These are phyloP conservation scores for Protomyces gravidus DNA, from an alignment of 1,139 yeast genomes.

Conservation along the genomic window DNA sequence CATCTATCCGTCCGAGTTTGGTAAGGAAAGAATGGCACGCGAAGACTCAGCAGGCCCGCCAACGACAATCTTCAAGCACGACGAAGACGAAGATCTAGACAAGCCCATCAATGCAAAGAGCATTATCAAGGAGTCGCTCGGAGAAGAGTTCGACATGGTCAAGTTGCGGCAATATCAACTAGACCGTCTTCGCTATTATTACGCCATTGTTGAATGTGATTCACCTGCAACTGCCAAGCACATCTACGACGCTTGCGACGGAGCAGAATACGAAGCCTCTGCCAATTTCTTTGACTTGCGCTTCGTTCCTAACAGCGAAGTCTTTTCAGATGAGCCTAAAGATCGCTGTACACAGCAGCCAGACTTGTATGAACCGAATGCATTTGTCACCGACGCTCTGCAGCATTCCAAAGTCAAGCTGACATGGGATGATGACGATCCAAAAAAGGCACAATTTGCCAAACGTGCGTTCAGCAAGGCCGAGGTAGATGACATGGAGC, in stretches of 20 bases:
- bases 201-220: slow-evolving; percentile 88
- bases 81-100: slow-evolving; percentile 38
- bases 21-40: slow-evolving; percentile 83
- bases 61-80: slow-evolving; percentile 60
- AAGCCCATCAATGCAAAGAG: slow-evolving; percentile 37
- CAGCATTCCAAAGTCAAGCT: slow-evolving; percentile 37
- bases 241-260: slow-evolving; percentile 84
- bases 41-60: slow-evolving; percentile 95
- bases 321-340: slow-evolving; percentile 64
- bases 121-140: slow-evolving; percentile 41
- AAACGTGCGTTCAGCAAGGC: slow-evolving; percentile 79
- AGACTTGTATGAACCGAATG: slow-evolving; percentile 70
- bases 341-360: slow-evolving; percentile 74
- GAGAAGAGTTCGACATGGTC: slow-evolving; percentile 49
- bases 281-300: slow-evolving; percentile 91
- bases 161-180: slow-evolving; percentile 59
- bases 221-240: slow-evolving; percentile 63
- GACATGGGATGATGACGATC: slow-evolving; percentile 82
- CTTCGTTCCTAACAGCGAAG: slow-evolving; percentile 88
- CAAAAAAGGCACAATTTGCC: slow-evolving; percentile 74
- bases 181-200: slow-evolving; percentile 86
- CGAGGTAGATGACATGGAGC: slow-evolving; percentile 94
- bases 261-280: slow-evolving; percentile 91
- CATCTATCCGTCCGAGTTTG: slow-evolving; percentile 89
- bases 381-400: slow-evolving; percentile 55